A percentile compares a stretch with the other conserved stretches of the same genome.
These are phyloP conservation scores for Aspergillus clavatus DNA, from an alignment of 2,329 filamentous ascomycete species.

Conservation along the genomic window DNA sequence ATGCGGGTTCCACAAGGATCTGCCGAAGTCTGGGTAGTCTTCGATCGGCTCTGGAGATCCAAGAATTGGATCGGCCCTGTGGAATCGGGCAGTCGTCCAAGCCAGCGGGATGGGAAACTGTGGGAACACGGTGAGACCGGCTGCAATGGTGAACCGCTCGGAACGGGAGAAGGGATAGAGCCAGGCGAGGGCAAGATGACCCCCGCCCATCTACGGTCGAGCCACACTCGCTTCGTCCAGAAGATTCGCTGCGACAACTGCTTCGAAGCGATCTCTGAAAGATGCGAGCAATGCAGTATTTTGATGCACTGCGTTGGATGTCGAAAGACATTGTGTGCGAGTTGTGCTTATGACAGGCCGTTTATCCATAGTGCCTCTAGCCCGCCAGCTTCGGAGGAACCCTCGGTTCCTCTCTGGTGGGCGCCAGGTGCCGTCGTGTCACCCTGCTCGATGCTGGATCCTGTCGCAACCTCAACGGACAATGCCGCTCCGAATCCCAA, in stretches of 20 bases:
- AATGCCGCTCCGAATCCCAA: slow-evolving; percentile 33
- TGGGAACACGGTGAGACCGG: slow-evolving; percentile 55
- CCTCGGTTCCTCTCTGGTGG: slow-evolving; percentile 52
- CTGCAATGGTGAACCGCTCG: slow-evolving; percentile 52
- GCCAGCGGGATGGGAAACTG: slow-evolving; percentile 46
- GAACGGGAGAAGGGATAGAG: slow-evolving; percentile 43
- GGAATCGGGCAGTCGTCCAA: slow-evolving; percentile 24
- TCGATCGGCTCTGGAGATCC: slow-evolving; percentile 56
- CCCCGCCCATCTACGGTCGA: slow-evolving; percentile 51
- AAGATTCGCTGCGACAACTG: slow-evolving; percentile 52
- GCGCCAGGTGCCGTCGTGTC: slow-evolving; percentile 52
- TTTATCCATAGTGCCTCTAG: slow-evolving; percentile 35
- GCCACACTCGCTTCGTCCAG: slow-evolving; percentile 51
- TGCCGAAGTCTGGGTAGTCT: slow-evolving; percentile 59
- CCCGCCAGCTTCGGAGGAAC: slow-evolving; percentile 8
- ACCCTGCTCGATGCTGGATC: slow-evolving; percentile 56
- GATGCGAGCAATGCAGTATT: slow-evolving; percentile 58
- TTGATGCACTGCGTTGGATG: slow-evolving; percentile 59
- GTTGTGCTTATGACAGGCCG: slow-evolving; percentile 54
- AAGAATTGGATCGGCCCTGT: slow-evolving; percentile 53
- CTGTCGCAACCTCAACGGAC: slow-evolving; percentile 26
- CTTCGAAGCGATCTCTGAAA: slow-evolving; percentile 49
- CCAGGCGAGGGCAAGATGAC: slow-evolving; percentile 51
- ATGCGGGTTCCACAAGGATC: slow-evolving; percentile 52
- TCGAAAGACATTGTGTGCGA: slow-evolving; percentile 56